Evolutionary conservation across 2,329 filamentous ascomycete species (phyloP), one percentile per base, ranked within the genome.

Genomic region (Microcera coccophila): DNA sequence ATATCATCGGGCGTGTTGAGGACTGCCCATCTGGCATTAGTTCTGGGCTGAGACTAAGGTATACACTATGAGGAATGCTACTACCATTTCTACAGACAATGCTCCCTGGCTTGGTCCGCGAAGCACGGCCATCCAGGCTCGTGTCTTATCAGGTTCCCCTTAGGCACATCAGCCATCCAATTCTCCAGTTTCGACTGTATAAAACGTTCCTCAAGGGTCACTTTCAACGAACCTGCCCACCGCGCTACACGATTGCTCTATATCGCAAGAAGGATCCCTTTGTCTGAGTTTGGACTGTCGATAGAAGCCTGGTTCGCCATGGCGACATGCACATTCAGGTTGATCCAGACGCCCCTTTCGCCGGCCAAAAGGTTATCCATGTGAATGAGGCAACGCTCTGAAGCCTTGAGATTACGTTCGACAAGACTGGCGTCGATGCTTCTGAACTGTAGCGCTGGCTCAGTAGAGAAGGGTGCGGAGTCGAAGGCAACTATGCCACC

Each of bases 401-500:
- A 38, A n/a, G 19, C 36, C n/a, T n/a, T n/a, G 9, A 38, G 16
- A 22, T 16, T n/a, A 10, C 21, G 36, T n/a, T 8, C n/a, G 5
- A 22, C 36, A 17, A 38, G 36, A 16, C 14, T 26, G 19, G 17
- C 36, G 14, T 22, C 9, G 21, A 38, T 19, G 15, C 3, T 28
- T 5, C 36, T 20, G 18, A 38, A 38, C 9, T 21, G 36, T 11
- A 38, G 19, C 4, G 36, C 20, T 4, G 36, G 36, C 15, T 38
- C 36, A 22, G 11, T 26, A 16, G 20, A 26, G 20, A 38, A 38
- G 36, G 36, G 36, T 15, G 19, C 22, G 21, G 36, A 9, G 12
- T 38, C 20, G n/a, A 67, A 69, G 36, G 56, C 67, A 52, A 72
- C 71, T 58, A 83, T 77, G 34, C 81, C 82, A 52, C 85, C 17